A percentile compares a stretch with the other conserved stretches of the same genome.
Conservation (phyloP, 176 grass and related monocot genomes). For the Aechmea fasciata region DNA sequence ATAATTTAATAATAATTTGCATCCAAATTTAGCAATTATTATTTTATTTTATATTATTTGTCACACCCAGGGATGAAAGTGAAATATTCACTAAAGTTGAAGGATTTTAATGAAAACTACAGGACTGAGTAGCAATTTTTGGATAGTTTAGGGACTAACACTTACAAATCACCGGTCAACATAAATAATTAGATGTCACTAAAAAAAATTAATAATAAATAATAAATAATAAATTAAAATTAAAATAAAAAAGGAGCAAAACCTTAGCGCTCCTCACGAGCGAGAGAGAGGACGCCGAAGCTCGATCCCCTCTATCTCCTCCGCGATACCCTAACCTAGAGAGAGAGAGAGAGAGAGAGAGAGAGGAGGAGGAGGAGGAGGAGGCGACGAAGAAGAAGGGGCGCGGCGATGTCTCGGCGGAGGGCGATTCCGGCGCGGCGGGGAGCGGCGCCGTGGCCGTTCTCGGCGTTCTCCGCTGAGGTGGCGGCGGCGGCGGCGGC, state of each 20-base stretch:
- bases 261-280: background rate
- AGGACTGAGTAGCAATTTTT: too few relatives aligned
- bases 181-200: background rate
- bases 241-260: background rate
- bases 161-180: background rate
- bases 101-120: too few relatives aligned
- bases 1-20: too few relatives aligned
- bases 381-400: background rate
- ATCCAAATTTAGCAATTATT: too few relatives aligned
- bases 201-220: background rate
- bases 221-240: background rate
- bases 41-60: too few relatives aligned
- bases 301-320: background rate
- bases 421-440: constrained; percentile 31
- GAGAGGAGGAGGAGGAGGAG: background rate
- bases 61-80: too few relatives aligned
- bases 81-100: too few relatives aligned
- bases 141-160: too few relatives aligned
- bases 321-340: too few relatives aligned
- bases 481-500: constrained; percentile 9
- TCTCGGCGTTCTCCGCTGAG: constrained; percentile 26
- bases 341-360: background rate
- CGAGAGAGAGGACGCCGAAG: background rate
- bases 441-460: constrained; percentile 31
- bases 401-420: background rate